A percentile compares a stretch with the other conserved stretches of the same genome.
Conservation (phyloP, 2,329 filamentous ascomycete species). For the Nigrospora osmanthi region DNA sequence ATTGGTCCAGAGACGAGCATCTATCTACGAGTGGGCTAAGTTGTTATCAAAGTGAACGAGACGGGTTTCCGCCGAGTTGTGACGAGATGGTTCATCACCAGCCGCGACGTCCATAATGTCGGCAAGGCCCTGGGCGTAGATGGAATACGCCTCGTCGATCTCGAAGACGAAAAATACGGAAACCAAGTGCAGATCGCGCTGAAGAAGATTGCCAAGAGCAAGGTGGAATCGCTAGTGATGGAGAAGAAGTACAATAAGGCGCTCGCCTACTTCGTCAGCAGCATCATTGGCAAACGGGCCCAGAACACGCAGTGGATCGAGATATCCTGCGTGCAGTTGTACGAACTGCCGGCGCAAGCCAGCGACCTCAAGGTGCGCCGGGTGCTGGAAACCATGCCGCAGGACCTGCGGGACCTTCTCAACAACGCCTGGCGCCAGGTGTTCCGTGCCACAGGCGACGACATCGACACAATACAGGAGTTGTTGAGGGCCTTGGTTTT, state of each 20-base stretch:
- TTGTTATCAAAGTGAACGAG: constrained; percentile 1
- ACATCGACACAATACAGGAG: constrained; percentile 31
- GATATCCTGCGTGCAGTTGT: constrained; percentile 30
- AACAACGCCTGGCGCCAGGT: constrained; percentile 28
- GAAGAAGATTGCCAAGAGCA: constrained; percentile 26
- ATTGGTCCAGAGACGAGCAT: accelerated
- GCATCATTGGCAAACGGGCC: constrained; percentile 30
- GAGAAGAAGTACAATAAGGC: constrained; percentile 32
- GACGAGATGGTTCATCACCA: constrained; percentile 32
- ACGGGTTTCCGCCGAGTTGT: constrained; percentile 13
- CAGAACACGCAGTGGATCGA: constrained; percentile 36
- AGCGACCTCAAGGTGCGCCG: constrained; percentile 30
- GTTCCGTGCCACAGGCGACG: constrained; percentile 20
- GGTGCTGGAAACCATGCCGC: constrained; percentile 28
- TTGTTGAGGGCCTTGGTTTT: constrained; percentile 31
- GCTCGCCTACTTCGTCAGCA: constrained; percentile 31
- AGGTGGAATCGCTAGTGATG: constrained; percentile 21
- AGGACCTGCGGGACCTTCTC: constrained; percentile 27
- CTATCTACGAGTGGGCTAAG: neutral
- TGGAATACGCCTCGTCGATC: constrained; percentile 23
- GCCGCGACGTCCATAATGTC: constrained; percentile 23
- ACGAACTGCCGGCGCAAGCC: constrained; percentile 26
- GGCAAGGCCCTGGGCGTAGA: constrained; percentile 19
- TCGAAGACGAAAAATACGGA: constrained; percentile 28
- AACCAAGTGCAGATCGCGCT: constrained; percentile 27